Evolutionary conservation across 139 green algal species (phyloP), one percentile per base, ranked within the genome.

Genomic region (Axilococcus clingmanii): DNA sequence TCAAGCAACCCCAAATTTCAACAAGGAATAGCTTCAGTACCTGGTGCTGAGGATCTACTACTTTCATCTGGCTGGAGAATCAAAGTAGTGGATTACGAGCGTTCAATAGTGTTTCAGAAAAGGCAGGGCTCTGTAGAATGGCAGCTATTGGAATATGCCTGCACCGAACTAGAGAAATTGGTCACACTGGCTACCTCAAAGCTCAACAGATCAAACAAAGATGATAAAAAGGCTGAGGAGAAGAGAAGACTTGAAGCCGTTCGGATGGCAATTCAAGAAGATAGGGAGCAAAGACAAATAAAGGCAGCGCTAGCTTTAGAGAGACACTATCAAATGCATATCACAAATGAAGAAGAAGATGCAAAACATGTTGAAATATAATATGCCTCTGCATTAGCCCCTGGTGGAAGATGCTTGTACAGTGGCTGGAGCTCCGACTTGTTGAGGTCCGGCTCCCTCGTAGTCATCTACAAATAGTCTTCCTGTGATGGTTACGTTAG

Each of bases 61-160:
- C 12, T 46, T 16, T 28, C 24, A 29, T 31, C 51, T 4, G 51
- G 51, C 16, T 59, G 51, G 51, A 31, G 45, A 17, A 19, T 15
- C 0, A 56, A 74, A 65, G 71, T 84, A 22, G 45, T 71, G 0
- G 68, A 83, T 9, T 30, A 75, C 36, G 42, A 78, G 45, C 73
- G 69, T 52, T 77, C 55, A 6, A 80, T 61, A 41, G 41, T 76
- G 19, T 84, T 79, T 58, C 64, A 82, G 14, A 33, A 55, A 42
- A 48, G 63, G 3, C 25, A 49, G 3, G 69, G 63, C 34, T 17
- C 30, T 6, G 24, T 34, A 16, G 61, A 63, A 30, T 59, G 40
- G 45, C 31, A 35, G 27, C 46, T 71, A 19, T 48, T 79, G 33
- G 32, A 44, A n/a, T 50, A 66, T 41, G 57, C 61, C 2, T 63